Evolutionary conservation across 176 grass and related monocot genomes (phyloP).

Genomic region (Alopecurus myosuroides): DNA sequence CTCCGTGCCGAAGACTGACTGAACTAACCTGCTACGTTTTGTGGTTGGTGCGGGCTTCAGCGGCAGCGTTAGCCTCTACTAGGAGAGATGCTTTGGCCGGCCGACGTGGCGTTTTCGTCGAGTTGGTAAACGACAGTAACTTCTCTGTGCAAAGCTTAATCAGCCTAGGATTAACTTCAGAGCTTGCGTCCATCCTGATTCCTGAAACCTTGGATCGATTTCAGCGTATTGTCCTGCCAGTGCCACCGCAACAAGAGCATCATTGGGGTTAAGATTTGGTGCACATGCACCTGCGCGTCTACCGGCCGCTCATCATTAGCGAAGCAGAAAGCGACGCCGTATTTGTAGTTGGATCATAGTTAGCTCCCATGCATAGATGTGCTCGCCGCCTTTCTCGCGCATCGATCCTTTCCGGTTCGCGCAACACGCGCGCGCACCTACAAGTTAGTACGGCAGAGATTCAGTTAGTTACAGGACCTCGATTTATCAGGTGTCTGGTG

Average conservation of each 20-base stretch:
- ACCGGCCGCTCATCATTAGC: neutral
- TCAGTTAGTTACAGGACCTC: neutral
- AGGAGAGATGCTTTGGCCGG: neutral
- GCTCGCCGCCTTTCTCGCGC: neutral
- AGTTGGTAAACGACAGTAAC: neutral
- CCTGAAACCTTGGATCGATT: neutral
- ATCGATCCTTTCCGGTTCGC: neutral
- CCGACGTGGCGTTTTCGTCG: neutral
- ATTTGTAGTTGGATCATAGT: slow-evolving; percentile 6
- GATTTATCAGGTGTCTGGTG: neutral
- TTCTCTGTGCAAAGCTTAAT: neutral
- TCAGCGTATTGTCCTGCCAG: neutral
- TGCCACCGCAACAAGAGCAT: neutral
- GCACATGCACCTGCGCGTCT: neutral
- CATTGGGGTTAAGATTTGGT: neutral
- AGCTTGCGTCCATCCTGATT: neutral
- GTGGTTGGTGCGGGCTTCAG: no score
- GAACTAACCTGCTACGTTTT: no score
- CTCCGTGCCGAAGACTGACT: neutral
- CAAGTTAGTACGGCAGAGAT: neutral
- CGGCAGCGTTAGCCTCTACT: no score
- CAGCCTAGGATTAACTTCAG: neutral
- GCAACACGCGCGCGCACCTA: neutral
- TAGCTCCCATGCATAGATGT: neutral
- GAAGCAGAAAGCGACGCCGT: neutral